Base-by-base conservation (phyloP, 805 yeast species). In the Schwanniomyces yamadae region DNA sequence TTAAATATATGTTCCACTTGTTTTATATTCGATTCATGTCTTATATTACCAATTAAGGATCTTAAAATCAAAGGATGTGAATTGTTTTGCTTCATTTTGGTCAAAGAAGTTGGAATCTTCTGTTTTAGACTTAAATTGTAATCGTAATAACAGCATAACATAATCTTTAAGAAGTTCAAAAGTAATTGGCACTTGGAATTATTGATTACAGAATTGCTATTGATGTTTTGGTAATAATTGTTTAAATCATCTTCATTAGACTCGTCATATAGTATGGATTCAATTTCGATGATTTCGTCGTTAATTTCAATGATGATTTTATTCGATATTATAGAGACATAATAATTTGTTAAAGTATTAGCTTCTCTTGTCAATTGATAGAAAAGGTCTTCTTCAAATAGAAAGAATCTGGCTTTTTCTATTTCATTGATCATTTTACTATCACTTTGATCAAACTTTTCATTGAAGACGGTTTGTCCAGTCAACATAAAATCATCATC, bases 381-480 rank as follows among this genome's bases (percentile, higher is more conserved):
- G 63, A 87, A 87, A 36, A 91, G 67, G 57, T 91, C 98, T 51
- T 86, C 93, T 53, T 91, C 98, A 62, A 91, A 91, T 6, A 90
- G 67, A 40, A 78, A 76, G 44, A 75, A 80, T 31, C 96, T 71
- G 0, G 95, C 89, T 33, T 64, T 75, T 23, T 75, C 71, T 18
- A 91, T 81, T 16, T 73, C 74, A 32, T 72, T 70, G 14, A 81
- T 72, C 9, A 71, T 61, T 15, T 58, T 48, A 13, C 37, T 40
- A 12, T 42, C 36, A 16, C 36, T 28, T 11, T 33, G 31, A 15
- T 33, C 36, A 36, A 49, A 40, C 29, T 48, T 41, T 13, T 48
- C 44, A 3, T 51, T 46, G 13, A 67, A 59, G 18, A 54, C 47
- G 0, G 84, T 74, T 49, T 80, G 82, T 3, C 88, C 88, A 3